These are phyloP conservation scores for Colletotrichum musicola DNA, from an alignment of 2,329 filamentous ascomycete species.

Conservation along the genomic window DNA sequence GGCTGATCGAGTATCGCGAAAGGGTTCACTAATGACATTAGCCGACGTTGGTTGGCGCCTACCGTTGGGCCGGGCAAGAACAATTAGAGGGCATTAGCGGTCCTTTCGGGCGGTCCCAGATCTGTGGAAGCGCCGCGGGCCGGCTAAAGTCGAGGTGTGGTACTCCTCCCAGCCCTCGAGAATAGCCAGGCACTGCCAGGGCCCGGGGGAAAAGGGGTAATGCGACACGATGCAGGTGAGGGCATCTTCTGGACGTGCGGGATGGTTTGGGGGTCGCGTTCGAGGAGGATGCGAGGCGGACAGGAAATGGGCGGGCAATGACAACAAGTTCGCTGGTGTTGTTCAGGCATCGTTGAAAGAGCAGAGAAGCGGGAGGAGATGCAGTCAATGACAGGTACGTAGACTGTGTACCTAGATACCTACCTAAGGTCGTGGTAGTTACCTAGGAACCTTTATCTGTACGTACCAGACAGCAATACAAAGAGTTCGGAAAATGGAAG, in stretches of 20 bases:
- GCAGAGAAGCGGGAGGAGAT: background rate
- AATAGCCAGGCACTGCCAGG: background rate
- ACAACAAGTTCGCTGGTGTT: background rate
- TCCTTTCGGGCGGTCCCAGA: conserved; percentile 20
- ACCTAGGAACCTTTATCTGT: too few relatives aligned
- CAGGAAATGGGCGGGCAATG: too few relatives aligned
- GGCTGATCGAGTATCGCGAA: background rate
- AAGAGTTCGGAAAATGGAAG: background rate
- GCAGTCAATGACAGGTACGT: too few relatives aligned
- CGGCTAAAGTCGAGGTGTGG: conserved; percentile 29
- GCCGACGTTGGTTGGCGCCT: conserved; percentile 5
- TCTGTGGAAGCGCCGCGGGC: conserved; percentile 15
- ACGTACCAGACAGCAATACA: too few relatives aligned
- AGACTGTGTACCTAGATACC: too few relatives aligned
- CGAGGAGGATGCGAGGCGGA: background rate
- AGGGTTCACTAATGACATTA: conserved; percentile 5
- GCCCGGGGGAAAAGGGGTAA: conserved; percentile 7
- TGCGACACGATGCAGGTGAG: conserved; percentile 1
- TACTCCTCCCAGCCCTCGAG: background rate
- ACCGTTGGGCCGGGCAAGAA: background rate
- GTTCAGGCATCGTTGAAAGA: background rate
- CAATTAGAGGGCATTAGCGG: background rate
- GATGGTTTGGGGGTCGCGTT: background rate
- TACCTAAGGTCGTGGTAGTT: too few relatives aligned
- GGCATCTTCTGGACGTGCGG: background rate